Conservation (phyloP, 352 stramenopile genomes). For the Pythium sukuiense region DNA sequence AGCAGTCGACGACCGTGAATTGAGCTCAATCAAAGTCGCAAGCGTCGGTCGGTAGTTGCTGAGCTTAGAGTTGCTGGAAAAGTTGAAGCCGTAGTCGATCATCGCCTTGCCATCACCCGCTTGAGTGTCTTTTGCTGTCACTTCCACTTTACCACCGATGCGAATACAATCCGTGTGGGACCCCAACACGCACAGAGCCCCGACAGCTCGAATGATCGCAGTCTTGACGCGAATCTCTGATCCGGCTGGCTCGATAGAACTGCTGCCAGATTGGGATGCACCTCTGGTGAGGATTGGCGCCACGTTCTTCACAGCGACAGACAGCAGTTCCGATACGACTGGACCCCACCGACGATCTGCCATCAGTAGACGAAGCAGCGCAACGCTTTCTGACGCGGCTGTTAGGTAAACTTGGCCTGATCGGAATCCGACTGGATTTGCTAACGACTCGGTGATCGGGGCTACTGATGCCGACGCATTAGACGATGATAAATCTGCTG, state of each 20-base stretch:
- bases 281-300: constrained; percentile 47
- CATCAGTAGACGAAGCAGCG: constrained; percentile 68
- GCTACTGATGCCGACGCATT: constrained; percentile 17
- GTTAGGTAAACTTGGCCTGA: constrained; percentile 80
- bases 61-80: constrained; percentile 24
- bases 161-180: constrained; percentile 85
- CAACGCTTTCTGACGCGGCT: constrained; percentile 81
- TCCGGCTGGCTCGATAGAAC: neutral
- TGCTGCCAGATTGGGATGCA: neutral
- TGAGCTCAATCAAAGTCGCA: constrained; percentile 79
- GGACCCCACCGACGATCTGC: constrained; percentile 64
- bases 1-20: constrained; percentile 55
- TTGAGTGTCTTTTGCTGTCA: constrained; percentile 47
- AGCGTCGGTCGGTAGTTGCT: constrained; percentile 39
- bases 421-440: constrained; percentile 77
- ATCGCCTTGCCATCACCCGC: constrained; percentile 27
- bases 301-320: constrained; percentile 72
- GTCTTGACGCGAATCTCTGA: constrained; percentile 70
- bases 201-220: constrained; percentile 78
- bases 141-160: constrained; percentile 73
- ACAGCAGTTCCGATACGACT: constrained; percentile 66
- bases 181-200: constrained; percentile 78
- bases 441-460: constrained; percentile 68
- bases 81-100: constrained; percentile 57
- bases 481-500: constrained; percentile 1